Percentiles rank a stretch among this genome's conserved stretches.
Conservation (phyloP, 441 rosid species). For the Sinapis alba region DNA sequence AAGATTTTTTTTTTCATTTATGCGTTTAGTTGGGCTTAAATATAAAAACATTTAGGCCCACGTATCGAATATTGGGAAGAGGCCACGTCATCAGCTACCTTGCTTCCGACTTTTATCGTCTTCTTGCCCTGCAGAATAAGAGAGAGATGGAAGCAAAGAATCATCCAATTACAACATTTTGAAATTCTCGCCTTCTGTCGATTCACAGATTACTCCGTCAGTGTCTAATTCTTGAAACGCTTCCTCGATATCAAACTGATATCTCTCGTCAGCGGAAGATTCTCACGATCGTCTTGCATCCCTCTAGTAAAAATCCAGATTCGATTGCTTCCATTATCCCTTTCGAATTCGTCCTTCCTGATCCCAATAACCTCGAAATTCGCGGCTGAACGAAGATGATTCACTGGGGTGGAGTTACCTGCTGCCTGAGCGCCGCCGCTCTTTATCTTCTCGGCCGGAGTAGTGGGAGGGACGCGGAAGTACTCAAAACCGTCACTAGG, state of each 20-base stretch:
- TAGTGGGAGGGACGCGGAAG: conserved; percentile 90
- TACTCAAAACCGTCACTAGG: conserved; percentile 65
- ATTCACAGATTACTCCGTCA: neutral
- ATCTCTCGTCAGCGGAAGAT: neutral
- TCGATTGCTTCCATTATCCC: neutral
- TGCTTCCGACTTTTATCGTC: neutral
- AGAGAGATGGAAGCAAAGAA: conserved; percentile 24
- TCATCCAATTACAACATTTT: conserved; percentile 9
- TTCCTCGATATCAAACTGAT: conserved; percentile 6
- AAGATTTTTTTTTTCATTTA: too few species aligned
- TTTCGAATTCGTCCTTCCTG: neutral
- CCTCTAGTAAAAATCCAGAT: neutral
- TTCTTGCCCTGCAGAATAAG: neutral
- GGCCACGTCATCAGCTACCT: neutral
- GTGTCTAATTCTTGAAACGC: neutral
- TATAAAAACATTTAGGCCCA: neutral
- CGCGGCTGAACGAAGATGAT: conserved; percentile 39
- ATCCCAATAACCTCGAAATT: neutral
- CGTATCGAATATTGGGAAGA: neutral
- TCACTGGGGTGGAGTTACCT: conserved; percentile 85
- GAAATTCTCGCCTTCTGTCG: neutral
- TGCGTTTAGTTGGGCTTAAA: neutral
- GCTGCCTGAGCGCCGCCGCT: conserved; percentile 92
- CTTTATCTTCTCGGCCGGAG: conserved; percentile 88
- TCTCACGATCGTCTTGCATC: conserved; percentile 11